Percentiles rank a stretch among this genome's conserved stretches.
phyloP scores from a whole-genome alignment of 1,139 yeast species.

The Eremothecium coryli region DNA sequence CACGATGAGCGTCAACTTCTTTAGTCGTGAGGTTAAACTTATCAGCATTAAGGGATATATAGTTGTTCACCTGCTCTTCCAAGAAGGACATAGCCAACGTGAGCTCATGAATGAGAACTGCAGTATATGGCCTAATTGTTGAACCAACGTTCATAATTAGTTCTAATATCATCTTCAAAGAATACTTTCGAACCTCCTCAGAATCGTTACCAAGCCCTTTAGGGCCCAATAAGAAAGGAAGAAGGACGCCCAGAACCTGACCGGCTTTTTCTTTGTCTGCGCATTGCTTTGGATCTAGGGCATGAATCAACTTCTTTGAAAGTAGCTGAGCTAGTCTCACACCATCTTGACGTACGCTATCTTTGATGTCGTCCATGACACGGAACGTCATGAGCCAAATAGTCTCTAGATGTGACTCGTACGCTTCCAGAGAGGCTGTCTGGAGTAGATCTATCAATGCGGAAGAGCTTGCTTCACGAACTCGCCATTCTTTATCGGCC shows the following conservation, averaged over 20 bases:
- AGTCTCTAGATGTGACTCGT: slow-evolving; percentile 48
- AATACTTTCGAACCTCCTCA: slow-evolving; percentile 70
- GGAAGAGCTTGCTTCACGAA: slow-evolving; percentile 76
- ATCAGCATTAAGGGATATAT: slow-evolving; percentile 77
- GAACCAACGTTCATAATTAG: slow-evolving; percentile 55
- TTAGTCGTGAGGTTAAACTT: slow-evolving; percentile 67
- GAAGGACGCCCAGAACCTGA: slow-evolving; percentile 47
- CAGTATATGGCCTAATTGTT: slow-evolving; percentile 58
- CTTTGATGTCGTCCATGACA: slow-evolving; percentile 88
- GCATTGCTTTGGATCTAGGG: slow-evolving; percentile 23
- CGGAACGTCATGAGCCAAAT: slow-evolving; percentile 89
- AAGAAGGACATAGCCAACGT: slow-evolving; percentile 69
- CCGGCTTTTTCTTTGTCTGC: slow-evolving; percentile 38
- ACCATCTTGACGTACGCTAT: slow-evolving; percentile 83
- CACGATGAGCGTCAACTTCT: slow-evolving; percentile 69
- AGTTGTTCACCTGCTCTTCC: slow-evolving; percentile 87
- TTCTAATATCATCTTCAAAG: slow-evolving; percentile 63
- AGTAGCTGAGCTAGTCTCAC: slow-evolving; percentile 56
- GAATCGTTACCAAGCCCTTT: slow-evolving; percentile 79
- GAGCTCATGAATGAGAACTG: slow-evolving; percentile 60
- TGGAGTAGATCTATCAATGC: slow-evolving; percentile 68
- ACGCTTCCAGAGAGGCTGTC: slow-evolving; percentile 45
- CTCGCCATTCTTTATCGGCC: slow-evolving; percentile 88
- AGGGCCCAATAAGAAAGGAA: slow-evolving; percentile 74
- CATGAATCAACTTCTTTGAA: slow-evolving; percentile 51